A percentile compares a stretch with the other conserved stretches of the same genome.
Conservation (phyloP, 2,329 filamentous ascomycete genomes). For the Alternaria brassicicola region DNA sequence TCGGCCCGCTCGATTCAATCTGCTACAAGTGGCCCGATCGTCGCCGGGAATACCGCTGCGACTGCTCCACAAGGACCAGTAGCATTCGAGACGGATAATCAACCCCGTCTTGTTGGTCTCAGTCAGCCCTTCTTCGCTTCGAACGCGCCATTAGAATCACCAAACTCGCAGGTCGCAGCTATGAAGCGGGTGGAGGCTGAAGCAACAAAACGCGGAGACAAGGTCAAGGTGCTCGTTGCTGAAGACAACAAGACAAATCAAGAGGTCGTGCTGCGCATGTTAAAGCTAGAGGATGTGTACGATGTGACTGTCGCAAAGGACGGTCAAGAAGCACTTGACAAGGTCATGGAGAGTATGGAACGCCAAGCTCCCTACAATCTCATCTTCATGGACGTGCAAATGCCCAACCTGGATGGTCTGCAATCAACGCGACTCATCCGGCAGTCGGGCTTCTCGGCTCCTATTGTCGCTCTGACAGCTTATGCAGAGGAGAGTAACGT, state of each 20-base stretch:
- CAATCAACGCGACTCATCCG: constrained; percentile 86
- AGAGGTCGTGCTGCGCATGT: constrained; percentile 63
- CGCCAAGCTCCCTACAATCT: constrained; percentile 76
- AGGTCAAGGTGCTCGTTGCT: constrained; percentile 82
- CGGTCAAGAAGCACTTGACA: constrained; percentile 80
- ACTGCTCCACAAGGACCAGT: constrained; percentile 35
- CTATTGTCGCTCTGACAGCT: constrained; percentile 88
- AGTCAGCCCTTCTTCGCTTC: constrained; percentile 80
- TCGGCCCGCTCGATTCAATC: constrained; percentile 44
- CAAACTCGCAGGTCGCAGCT: constrained; percentile 67
- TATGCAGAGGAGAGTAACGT: constrained; percentile 91
- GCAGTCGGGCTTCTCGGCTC: constrained; percentile 82
- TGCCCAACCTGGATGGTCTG: constrained; percentile 90
- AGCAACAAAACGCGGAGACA: constrained; percentile 60
- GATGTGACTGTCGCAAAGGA: constrained; percentile 84
- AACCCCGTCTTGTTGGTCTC: constrained; percentile 81
- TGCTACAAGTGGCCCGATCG: constrained; percentile 28
- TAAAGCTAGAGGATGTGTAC: constrained; percentile 79
- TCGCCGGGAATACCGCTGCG: constrained; percentile 18
- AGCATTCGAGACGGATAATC: constrained; percentile 64
- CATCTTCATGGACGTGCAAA: constrained; percentile 94
- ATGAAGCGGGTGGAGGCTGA: constrained; percentile 70
- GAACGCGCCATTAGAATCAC: constrained; percentile 55
- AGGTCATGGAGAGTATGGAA: constrained; percentile 82
- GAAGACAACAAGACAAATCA: constrained; percentile 70